A percentile compares a stretch with the other conserved stretches of the same genome.
Evolutionary conservation across 116 monocot genomes (phyloP).

Genomic region (Iris pallida): DNA sequence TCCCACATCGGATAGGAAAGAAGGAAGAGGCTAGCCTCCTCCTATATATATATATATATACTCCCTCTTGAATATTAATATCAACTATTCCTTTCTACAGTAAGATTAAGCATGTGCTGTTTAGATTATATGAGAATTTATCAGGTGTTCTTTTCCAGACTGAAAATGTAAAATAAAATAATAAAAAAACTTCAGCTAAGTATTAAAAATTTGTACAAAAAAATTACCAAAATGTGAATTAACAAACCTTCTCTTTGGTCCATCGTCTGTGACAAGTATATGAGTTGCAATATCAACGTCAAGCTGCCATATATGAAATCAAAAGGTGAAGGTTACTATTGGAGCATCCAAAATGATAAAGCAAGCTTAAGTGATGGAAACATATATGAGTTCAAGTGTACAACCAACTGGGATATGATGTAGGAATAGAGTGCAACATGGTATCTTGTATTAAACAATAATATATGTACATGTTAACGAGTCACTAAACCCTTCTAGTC

Average conservation of each 20-base stretch:
- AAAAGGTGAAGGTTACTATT: slow-evolving; percentile 4
- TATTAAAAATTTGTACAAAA: background rate
- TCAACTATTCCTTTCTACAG: too few relatives aligned
- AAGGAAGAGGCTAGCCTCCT: too few relatives aligned
- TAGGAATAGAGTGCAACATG: background rate
- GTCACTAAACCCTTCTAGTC: background rate
- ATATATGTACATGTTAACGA: background rate
- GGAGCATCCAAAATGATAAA: background rate
- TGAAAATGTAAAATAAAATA: too few relatives aligned
- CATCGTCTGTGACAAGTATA: slow-evolving; percentile 75
- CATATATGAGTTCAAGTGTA: background rate
- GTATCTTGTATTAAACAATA: background rate
- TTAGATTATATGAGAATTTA: too few relatives aligned
- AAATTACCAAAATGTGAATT: background rate
- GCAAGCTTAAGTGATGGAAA: background rate
- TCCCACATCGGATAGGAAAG: too few relatives aligned
- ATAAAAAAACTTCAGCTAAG: too few relatives aligned
- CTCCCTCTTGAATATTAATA: too few relatives aligned
- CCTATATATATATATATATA: too few relatives aligned
- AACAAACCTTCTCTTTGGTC: slow-evolving; percentile 76
- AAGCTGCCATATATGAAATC: slow-evolving; percentile 40
- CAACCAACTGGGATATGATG: background rate
- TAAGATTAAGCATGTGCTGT: too few relatives aligned
- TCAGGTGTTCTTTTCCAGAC: too few relatives aligned
- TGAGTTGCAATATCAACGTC: slow-evolving; percentile 86